Base-by-base conservation (phyloP, 179 eudicot species). In the Carnegiea gigantea region DNA sequence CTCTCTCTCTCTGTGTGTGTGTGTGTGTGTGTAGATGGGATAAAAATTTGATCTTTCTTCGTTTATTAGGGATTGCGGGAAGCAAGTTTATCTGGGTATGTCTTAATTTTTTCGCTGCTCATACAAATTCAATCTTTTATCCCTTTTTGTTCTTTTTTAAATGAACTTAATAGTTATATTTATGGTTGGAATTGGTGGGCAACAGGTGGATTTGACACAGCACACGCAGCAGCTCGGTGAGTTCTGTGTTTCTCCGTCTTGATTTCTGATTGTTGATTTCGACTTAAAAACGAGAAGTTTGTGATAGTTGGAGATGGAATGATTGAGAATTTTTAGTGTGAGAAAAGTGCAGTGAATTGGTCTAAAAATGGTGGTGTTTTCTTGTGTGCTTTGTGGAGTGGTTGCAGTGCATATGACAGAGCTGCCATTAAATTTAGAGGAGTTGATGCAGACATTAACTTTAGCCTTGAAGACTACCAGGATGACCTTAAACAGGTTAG, bases 191-290 rank as follows among this genome's bases (percentile, higher is more conserved):
- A 30, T 13, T 68, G 40, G 73, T 30, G 38, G 9, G 2, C 23
- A 70, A 70, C 77, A 94, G 98, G 98, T 86, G 98, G 98, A 87
- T 95, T 95, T 82, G 98, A 95, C 86, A 95, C 98, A 44, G 98
- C 98, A 68, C 98, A 93, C 70, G 98, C 98, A 13, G 98, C 97
- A 75, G 97, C 97, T 80, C 92, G 95, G 97, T 93, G 72, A 89
- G 88, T 86, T 70, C 36, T 77, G 30, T 67, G 11, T 24, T 21
- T 67, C 17, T 67, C 40, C 6, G 1, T 67, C 14, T 26, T 23
- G 20, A 62, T 62, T 62, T 62, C 72, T 18, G 38, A 30, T 26
- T 67, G 38, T 28, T 28, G 72, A 28, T 67, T 28, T 67, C 23
- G 68, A 62, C 33, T 24, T 28, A 62, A 62, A 62, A 67, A 67